These are phyloP conservation scores for Pseudonitzschia multiseries DNA, from an alignment of 108 stramenopile species.

Conservation along the genomic window DNA sequence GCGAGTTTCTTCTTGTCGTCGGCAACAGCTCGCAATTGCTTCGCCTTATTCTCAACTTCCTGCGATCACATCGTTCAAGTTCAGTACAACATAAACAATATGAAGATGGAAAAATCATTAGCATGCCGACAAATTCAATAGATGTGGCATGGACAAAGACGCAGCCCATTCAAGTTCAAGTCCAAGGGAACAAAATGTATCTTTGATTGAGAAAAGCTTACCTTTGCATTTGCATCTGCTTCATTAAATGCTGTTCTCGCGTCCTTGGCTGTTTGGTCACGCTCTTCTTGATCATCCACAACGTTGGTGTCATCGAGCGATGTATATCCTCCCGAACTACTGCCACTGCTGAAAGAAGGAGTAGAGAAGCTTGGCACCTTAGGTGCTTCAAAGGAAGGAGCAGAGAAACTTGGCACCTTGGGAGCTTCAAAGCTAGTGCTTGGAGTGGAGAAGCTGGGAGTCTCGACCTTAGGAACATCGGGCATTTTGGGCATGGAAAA, in stretches of 20 bases:
- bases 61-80: not conserved
- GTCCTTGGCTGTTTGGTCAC: slow-evolving; percentile 68
- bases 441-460: slow-evolving; percentile 45
- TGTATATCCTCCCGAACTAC: not conserved
- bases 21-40: slow-evolving; percentile 48
- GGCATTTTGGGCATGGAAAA: slow-evolving; percentile 41
- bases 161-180: too few relatives aligned
- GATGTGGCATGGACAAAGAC: not conserved
- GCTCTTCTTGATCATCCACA: slow-evolving; percentile 71
- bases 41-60: slow-evolving; percentile 50
- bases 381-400: slow-evolving; percentile 35
- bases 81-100: slow-evolving; percentile 1
- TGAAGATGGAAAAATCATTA: not conserved
- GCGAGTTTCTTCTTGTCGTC: slow-evolving; percentile 71
- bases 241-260: slow-evolving; percentile 54
- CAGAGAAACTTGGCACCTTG: slow-evolving; percentile 40
- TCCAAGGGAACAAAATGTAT: not conserved
- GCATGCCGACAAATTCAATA: not conserved
- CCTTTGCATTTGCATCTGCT: slow-evolving; percentile 65
- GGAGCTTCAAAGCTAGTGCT: slow-evolving; percentile 47
- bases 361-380: slow-evolving; percentile 42
- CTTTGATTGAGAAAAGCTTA: slow-evolving; percentile 14
- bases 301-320: slow-evolving; percentile 18
- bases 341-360: slow-evolving; percentile 22
- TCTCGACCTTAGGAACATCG: slow-evolving; percentile 30